Base-by-base conservation (phyloP, 2,329 filamentous ascomycete genomes). In the Nemania sp. region DNA sequence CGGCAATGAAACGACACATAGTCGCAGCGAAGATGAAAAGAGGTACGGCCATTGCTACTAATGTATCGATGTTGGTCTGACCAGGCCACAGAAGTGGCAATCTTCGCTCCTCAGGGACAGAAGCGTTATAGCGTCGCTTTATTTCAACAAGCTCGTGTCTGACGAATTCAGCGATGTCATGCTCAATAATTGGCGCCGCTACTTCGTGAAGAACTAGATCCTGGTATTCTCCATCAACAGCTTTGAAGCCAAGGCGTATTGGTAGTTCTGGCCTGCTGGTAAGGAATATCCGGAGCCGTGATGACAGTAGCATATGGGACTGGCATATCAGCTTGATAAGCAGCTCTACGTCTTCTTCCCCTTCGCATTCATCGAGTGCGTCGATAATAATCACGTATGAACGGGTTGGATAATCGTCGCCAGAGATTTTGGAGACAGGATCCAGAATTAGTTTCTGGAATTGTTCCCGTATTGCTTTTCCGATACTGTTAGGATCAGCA, bases 261-360 rank as follows among this genome's bases (percentile, higher is more conserved):
- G 70, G 67, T 1, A 74, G 46, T 23, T 78, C 71, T 0, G 75
- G 75, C 8, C 75, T 63, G 37, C 74, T 77, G 0, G 74, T 78
- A 0, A 78, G 19, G 24, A 78, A 74, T 24, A 43, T 47, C 6
- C 47, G 28, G 2, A 55, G 14, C 1, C 6, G 17, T 6, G 9
- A n/a, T 8, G 14, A 51, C 12, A 6, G n/a, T 37, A 15, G 7
- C 15, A 7, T 24, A 1, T 41, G 40, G 11, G 30, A n/a, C 6
- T n/a, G 22, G 37, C 24, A 50, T 5, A 55, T 31, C 12, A 50
- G 36, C 1, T 19, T 11, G n/a, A 50, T 47, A 23, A 55, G n/a
- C 2, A 23, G 5, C 19, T 31, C 40, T 15, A 44, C 14, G 7
- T 54, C 40, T n/a, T 40, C 26, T 8, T 54, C 40, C n/a, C 4